Base-by-base conservation (phyloP, 208 protist species). In the Zelonia costaricensis region DNA sequence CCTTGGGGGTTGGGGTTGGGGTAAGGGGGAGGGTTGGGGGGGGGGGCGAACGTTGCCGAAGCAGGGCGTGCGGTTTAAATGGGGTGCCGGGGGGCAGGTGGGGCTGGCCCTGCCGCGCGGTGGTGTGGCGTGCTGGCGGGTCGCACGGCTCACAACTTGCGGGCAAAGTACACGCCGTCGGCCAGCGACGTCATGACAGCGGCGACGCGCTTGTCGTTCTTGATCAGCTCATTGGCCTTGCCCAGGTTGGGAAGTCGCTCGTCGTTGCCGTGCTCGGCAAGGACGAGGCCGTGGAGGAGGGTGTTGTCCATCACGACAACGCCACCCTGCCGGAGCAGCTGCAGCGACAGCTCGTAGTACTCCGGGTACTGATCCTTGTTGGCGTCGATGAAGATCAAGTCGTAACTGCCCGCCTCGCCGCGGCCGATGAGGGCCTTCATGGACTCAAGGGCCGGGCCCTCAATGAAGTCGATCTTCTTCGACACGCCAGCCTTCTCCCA, bases 361-460 rank as follows among this genome's bases (percentile, higher is more conserved):
- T 65, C 60, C 7, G 55, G 49, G 65, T 91, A 91, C 46, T 83
- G 67, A 6, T 56, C 56, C 69, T 87, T 91, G 67, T 91, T 74
- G 1, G 84, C 80, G 65, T 87, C 84, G 46, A 91, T 83, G 65
- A 80, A 91, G 42, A 76, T 64, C 62, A 87, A 87, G 63, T 91
- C 84, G 67, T 83, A 85, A 47, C 51, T 76, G 57, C 73, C 79
- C 12, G 69, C 48, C 44, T 77, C 69, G 22, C 68, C 69, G 10
- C 80, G 18, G 22, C 75, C 51, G 1, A 78, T 28, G 0, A 87
- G 65, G 30, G 39, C 20, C 44, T 82, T 36, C 52, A 86, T 75
- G 22, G 65, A 68, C 23, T 66, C 83, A 5, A 55, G 42, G 5
- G 74, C 83, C 0, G 80, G 77, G 28, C 54, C 60, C 13, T 77